A percentile compares a stretch with the other conserved stretches of the same genome.
phyloP scores from a whole-genome alignment of 2,329 filamentous ascomycete species.

The Mycocentrospora acerina region DNA sequence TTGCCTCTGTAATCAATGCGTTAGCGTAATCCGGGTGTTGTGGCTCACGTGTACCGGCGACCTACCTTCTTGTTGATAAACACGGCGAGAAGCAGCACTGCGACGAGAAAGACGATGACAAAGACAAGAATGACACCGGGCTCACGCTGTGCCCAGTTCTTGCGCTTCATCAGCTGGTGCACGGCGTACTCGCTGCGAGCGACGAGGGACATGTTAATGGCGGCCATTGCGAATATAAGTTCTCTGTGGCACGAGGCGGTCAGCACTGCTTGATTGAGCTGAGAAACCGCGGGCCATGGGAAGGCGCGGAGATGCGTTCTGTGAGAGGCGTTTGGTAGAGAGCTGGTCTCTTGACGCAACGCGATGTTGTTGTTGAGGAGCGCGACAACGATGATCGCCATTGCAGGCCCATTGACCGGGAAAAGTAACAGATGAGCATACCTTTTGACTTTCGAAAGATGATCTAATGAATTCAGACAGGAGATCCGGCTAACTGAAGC shows the following conservation, averaged over 20 bases:
- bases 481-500: slow-evolving; percentile 21
- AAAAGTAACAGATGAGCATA: slow-evolving; percentile 25
- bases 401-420: slow-evolving; percentile 18
- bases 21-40: slow-evolving; percentile 4
- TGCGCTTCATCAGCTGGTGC: slow-evolving; percentile 53
- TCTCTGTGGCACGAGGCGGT: slow-evolving; percentile 15
- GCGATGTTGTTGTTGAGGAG: slow-evolving; percentile 10
- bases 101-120: slow-evolving; percentile 60
- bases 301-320: neutral
- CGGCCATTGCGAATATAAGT: slow-evolving; percentile 38
- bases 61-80: slow-evolving; percentile 51
- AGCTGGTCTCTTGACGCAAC: slow-evolving; percentile 13
- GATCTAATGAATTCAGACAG: slow-evolving; percentile 15
- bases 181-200: slow-evolving; percentile 40
- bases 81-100: slow-evolving; percentile 52
- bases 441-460: slow-evolving; percentile 32
- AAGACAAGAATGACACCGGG: slow-evolving; percentile 65
- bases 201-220: slow-evolving; percentile 39
- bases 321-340: slow-evolving; percentile 7
- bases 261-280: slow-evolving; percentile 8
- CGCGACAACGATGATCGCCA: slow-evolving; percentile 9
- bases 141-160: slow-evolving; percentile 59
- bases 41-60: neutral
- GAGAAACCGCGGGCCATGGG: slow-evolving; percentile 8
- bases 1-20: slow-evolving; percentile 11